Evolutionary conservation across 805 yeast genomes (phyloP).

Genomic region (Saturnispora quitensis): DNA sequence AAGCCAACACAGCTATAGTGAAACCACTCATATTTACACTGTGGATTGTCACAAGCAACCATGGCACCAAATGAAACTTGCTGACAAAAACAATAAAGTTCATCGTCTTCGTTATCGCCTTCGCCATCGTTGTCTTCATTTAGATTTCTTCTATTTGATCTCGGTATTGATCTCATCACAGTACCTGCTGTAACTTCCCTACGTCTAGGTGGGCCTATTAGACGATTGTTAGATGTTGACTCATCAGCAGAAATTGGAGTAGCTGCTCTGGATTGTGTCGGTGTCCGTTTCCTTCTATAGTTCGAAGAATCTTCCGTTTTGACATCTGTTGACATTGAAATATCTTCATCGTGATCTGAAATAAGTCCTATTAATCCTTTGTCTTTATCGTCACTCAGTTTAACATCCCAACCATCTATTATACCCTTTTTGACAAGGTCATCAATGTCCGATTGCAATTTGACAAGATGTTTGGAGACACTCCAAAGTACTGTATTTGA

Average conservation of each 20-base stretch:
- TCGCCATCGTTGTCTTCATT: conserved; percentile 10
- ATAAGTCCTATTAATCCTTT: not conserved
- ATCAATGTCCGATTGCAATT: conserved; percentile 67
- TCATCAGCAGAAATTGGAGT: conserved; percentile 8
- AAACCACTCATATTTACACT: conserved; percentile 55
- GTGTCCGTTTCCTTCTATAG: conserved; percentile 3
- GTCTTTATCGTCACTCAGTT: conserved; percentile 40
- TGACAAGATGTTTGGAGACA: conserved; percentile 63
- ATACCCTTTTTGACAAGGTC: conserved; percentile 75
- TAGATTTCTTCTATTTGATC: conserved; percentile 7
- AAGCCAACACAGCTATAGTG: conserved; percentile 80
- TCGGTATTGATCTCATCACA: conserved; percentile 9
- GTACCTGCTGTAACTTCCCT: conserved; percentile 21
- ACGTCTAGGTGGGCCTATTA: conserved; percentile 8
- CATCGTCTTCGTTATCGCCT: conserved; percentile 49
- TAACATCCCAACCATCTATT: conserved; percentile 30
- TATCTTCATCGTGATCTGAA: not conserved
- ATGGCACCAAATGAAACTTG: conserved; percentile 75
- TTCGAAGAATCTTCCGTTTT: conserved; percentile 3
- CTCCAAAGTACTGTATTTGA: conserved; percentile 79
- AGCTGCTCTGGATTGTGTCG: conserved; percentile 7
- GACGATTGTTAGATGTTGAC: conserved; percentile 5
- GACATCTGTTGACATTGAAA: not conserved
- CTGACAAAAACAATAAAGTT: conserved; percentile 82
- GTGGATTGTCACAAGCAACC: conserved; percentile 56